These are phyloP conservation scores for Fistulinella staudtii DNA, from an alignment of 1,284 basidiomycete genomes.

Conservation along the genomic window DNA sequence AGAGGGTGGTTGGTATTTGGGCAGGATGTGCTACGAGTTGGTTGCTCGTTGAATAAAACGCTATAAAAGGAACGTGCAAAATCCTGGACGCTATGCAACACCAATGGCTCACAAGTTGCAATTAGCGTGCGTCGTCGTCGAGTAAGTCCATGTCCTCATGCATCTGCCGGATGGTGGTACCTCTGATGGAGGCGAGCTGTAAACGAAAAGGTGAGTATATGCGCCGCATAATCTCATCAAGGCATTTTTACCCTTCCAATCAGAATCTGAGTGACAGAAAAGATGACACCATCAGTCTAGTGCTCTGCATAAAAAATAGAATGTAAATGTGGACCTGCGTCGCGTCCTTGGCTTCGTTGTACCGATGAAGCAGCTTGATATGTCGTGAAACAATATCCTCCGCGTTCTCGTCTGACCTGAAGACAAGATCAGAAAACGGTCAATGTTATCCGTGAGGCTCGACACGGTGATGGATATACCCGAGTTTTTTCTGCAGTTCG, in stretches of 20 bases:
- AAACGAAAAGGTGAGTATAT: conserved; percentile 13
- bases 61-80: not conserved
- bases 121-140: conserved; percentile 37
- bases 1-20: conserved; percentile 45
- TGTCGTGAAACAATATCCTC: conserved; percentile 65
- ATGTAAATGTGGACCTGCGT: conserved; percentile 49
- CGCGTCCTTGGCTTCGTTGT: conserved; percentile 80
- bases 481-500: conserved; percentile 48
- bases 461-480: conserved; percentile 45
- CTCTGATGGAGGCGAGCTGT: conserved; percentile 61
- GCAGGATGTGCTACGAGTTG: conserved; percentile 76
- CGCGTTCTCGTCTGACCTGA: conserved; percentile 51
- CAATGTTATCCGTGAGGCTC: no score
- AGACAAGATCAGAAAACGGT: conserved; percentile 1
- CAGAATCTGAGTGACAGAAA: conserved; percentile 24
- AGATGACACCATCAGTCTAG: conserved; percentile 1
- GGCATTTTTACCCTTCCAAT: conserved; percentile 29
- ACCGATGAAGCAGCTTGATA: conserved; percentile 67
- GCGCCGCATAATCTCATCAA: conserved; percentile 31
- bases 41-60: conserved; percentile 42
- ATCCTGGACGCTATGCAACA: not conserved
- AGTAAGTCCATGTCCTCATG: conserved; percentile 64
- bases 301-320: not conserved
- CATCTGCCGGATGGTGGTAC: conserved; percentile 65
- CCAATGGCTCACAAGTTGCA: not conserved